phyloP scores from a whole-genome alignment of 495 filamentous ascomycete genomes.

The Pyrenopolyporus hunteri region DNA sequence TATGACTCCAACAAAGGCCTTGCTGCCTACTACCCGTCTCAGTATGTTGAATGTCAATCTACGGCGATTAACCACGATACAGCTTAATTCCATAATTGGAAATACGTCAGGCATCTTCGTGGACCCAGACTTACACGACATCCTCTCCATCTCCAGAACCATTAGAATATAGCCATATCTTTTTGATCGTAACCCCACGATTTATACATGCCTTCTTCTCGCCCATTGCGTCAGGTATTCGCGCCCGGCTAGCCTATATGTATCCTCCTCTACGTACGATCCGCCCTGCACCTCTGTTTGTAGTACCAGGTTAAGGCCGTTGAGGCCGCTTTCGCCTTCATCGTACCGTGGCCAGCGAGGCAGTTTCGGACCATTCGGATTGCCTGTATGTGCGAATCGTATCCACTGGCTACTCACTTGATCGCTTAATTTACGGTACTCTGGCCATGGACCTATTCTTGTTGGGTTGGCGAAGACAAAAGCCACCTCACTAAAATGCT shows the following conservation, averaged over 20 bases:
- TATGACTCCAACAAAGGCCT: too few species aligned
- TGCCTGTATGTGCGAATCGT: slow-evolving; percentile 42
- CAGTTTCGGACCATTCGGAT: slow-evolving; percentile 38
- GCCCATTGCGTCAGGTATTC: slow-evolving; percentile 47
- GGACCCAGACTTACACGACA: too few species aligned
- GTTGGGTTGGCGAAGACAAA: slow-evolving; percentile 46
- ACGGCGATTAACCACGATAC: too few species aligned
- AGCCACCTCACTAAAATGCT: slow-evolving; percentile 45
- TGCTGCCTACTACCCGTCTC: too few species aligned
- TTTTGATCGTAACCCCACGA: too few species aligned
- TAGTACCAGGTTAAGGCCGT: slow-evolving; percentile 43
- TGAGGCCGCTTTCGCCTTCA: slow-evolving; percentile 32
- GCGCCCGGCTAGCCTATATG: slow-evolving; percentile 42
- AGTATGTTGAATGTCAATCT: too few species aligned
- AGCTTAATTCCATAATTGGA: too few species aligned
- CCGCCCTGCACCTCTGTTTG: slow-evolving; percentile 45
- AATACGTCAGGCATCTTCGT: too few species aligned
- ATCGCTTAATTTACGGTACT: slow-evolving; percentile 37
- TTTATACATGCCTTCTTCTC: slow-evolving; percentile 43
- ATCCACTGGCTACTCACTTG: slow-evolving; percentile 44
- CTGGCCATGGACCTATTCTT: slow-evolving; percentile 40
- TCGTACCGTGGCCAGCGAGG: slow-evolving; percentile 43
- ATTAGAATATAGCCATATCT: too few species aligned
- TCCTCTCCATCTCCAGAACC: too few species aligned
- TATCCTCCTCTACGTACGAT: slow-evolving; percentile 42